A percentile compares a stretch with the other conserved stretches of the same genome.
phyloP scores from a whole-genome alignment of 495 filamentous ascomycete species.

The Pyrenula aspistea region DNA sequence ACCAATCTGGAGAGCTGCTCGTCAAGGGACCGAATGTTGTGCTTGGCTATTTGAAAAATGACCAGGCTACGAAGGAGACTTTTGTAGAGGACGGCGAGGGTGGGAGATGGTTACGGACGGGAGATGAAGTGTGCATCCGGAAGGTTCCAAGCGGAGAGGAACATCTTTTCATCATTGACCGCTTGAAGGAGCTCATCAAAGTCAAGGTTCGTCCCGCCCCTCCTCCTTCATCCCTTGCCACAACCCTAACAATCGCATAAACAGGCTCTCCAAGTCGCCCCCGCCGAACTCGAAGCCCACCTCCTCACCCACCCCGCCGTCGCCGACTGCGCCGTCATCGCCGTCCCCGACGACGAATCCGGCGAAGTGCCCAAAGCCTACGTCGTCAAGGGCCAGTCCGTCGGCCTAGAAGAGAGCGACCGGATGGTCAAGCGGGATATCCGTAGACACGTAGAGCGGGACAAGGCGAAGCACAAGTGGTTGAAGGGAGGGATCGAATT shows the following conservation, averaged over 20 bases:
- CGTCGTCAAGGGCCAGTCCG: slow-evolving; percentile 58
- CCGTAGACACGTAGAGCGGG: slow-evolving; percentile 62
- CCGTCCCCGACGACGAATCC: slow-evolving; percentile 57
- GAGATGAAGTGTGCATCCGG: slow-evolving; percentile 68
- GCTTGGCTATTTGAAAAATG: slow-evolving; percentile 76
- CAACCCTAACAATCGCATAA: too few relatives aligned
- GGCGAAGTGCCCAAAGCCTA: slow-evolving; percentile 85
- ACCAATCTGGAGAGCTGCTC: slow-evolving; percentile 70
- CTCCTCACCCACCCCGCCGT: slow-evolving; percentile 72
- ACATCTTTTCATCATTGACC: slow-evolving; percentile 75
- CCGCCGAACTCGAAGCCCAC: slow-evolving; percentile 83
- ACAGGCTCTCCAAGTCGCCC: slow-evolving; percentile 81
- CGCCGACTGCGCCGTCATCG: slow-evolving; percentile 75
- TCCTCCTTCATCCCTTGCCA: background rate
- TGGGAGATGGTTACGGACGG: slow-evolving; percentile 69
- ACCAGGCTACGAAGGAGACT: slow-evolving; percentile 69
- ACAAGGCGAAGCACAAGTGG: slow-evolving; percentile 85
- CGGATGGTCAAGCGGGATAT: slow-evolving; percentile 50
- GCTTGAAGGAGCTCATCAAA: slow-evolving; percentile 91
- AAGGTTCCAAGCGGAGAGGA: slow-evolving; percentile 53
- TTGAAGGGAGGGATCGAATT: slow-evolving; percentile 78
- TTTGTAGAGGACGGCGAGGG: slow-evolving; percentile 59
- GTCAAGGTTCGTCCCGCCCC: slow-evolving; percentile 53
- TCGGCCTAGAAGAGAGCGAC: slow-evolving; percentile 46
- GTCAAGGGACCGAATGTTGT: slow-evolving; percentile 66